phyloP scores from a whole-genome alignment of 768 basidiomycete genomes.

The Trametes maxima region DNA sequence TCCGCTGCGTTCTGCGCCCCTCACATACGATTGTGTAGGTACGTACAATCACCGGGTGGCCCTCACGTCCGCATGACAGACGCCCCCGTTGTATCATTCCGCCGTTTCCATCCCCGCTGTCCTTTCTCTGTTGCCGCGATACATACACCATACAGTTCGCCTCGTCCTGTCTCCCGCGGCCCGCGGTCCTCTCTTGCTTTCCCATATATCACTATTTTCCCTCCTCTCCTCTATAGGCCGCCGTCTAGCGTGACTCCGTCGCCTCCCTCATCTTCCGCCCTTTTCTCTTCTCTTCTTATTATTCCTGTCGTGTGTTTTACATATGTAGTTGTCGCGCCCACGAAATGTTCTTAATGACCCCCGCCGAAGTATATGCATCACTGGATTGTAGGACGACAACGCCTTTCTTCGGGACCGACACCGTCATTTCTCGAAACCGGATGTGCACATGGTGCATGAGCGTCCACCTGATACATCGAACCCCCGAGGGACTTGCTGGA shows the following conservation, averaged over 20 bases:
- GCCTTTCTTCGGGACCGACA: not conserved
- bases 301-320: conserved; percentile 21
- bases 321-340: conserved; percentile 21
- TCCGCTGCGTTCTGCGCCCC: not conserved
- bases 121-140: not conserved
- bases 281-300: conserved; percentile 7
- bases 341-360: conserved; percentile 16
- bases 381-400: conserved; percentile 1
- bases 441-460: too few species aligned
- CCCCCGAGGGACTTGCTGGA: not conserved
- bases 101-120: not conserved
- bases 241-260: not conserved
- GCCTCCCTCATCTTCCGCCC: not conserved
- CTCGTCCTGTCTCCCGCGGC: conserved; percentile 2
- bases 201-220: conserved; percentile 22
- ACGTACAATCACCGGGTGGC: not conserved
- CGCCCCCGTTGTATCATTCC: conserved; percentile 5
- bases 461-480: too few species aligned
- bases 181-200: conserved; percentile 17
- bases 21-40: conserved; percentile 18
- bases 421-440: too few species aligned
- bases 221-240: too few species aligned
- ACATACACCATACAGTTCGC: conserved; percentile 11
- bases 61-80: conserved; percentile 4
- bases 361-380: conserved; percentile 2